These are phyloP conservation scores for Xanthoconium separans DNA, from an alignment of 1,284 basidiomycete genomes.

Conservation along the genomic window DNA sequence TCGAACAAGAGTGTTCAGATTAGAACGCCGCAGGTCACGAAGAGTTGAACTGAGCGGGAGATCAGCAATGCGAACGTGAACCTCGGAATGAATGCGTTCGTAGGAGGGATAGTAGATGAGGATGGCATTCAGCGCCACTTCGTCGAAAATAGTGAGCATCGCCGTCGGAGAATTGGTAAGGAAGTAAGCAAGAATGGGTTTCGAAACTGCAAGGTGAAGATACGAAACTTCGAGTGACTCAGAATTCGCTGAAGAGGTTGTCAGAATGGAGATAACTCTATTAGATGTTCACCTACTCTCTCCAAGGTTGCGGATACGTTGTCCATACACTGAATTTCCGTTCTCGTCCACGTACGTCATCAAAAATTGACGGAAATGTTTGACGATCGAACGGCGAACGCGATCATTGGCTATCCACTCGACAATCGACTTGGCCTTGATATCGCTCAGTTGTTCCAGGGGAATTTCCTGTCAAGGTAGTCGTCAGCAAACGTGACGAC, in stretches of 20 bases:
- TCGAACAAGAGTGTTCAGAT: conserved; percentile 95
- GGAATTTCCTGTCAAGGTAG: conserved; percentile 75
- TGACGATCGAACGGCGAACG: conserved; percentile 86
- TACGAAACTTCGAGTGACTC: conserved; percentile 98
- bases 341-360: conserved; percentile 94
- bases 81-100: conserved; percentile 95
- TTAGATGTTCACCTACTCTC: conserved; percentile 68
- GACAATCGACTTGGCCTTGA: conserved; percentile 95
- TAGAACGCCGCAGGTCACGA: conserved; percentile 88
- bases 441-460: conserved; percentile 93
- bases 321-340: conserved; percentile 91
- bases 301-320: conserved; percentile 90
- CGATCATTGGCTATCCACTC: conserved; percentile 96
- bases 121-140: conserved; percentile 92
- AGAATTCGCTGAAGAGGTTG: conserved; percentile 72
- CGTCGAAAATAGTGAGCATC: conserved; percentile 94
- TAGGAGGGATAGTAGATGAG: conserved; percentile 96
- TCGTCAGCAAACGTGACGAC: conserved; percentile 6
- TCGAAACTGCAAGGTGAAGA: conserved; percentile 85
- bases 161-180: conserved; percentile 91
- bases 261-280: conserved; percentile 8
- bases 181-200: conserved; percentile 96
- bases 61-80: conserved; percentile 96
- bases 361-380: conserved; percentile 94
- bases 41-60: conserved; percentile 88